These are phyloP conservation scores for Phytophthora crassamura DNA, from an alignment of 352 stramenopile species.

Conservation along the genomic window DNA sequence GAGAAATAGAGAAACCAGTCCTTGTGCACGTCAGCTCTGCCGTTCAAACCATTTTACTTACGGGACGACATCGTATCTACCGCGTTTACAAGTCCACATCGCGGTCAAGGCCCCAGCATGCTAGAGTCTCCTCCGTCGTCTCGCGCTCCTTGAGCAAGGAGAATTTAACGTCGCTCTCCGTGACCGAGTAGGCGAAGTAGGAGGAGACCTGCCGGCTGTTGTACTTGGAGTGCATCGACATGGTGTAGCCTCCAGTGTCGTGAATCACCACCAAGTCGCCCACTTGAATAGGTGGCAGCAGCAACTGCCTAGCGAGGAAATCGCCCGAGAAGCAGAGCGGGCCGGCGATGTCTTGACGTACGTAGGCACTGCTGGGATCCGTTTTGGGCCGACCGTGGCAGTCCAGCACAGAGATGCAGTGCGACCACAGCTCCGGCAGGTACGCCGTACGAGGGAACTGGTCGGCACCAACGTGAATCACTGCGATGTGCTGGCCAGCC, in stretches of 20 bases:
- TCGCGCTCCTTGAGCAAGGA: constrained; percentile 72
- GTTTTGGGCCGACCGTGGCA: constrained; percentile 56
- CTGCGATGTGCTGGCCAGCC: constrained; percentile 74
- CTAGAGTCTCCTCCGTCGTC: constrained; percentile 67
- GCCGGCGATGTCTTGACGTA: constrained; percentile 88
- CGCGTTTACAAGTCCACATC: constrained; percentile 41
- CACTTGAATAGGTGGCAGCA: constrained; percentile 74
- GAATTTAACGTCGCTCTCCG: constrained; percentile 46
- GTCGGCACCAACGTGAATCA: constrained; percentile 92
- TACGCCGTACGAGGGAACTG: constrained; percentile 92
- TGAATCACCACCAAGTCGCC: constrained; percentile 87
- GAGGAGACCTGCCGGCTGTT: constrained; percentile 83
- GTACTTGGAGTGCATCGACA: constrained; percentile 91
- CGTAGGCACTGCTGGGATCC: constrained; percentile 35
- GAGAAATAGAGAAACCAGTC: constrained; percentile 30
- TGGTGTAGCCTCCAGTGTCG: constrained; percentile 89
- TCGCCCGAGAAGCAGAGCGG: constrained; percentile 94
- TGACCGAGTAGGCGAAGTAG: constrained; percentile 65
- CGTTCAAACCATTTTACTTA: too few relatives aligned
- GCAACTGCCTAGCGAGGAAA: constrained; percentile 81
- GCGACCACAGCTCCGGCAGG: constrained; percentile 81
- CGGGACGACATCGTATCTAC: background rate
- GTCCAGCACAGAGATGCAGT: constrained; percentile 82
- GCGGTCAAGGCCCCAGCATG: constrained; percentile 72
- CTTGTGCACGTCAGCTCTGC: constrained; percentile 9